phyloP scores from a whole-genome alignment of 306 rosid species.

The Gynostemma pentaphyllum region DNA sequence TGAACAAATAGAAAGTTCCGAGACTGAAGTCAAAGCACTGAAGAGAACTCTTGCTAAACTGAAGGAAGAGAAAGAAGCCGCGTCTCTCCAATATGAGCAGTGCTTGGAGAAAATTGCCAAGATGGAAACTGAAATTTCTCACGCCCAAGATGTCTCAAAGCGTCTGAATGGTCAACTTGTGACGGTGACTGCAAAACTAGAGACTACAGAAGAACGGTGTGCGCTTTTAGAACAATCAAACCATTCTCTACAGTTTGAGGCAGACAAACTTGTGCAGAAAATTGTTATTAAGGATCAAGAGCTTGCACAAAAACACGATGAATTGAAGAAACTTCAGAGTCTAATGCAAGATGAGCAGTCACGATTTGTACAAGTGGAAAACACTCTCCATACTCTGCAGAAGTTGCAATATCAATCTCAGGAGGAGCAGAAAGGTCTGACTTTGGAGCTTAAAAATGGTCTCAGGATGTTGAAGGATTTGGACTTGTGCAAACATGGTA shows the following conservation, averaged over 20 bases:
- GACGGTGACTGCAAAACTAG: slow-evolving; percentile 40
- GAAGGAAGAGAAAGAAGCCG: slow-evolving; percentile 57
- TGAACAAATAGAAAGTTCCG: slow-evolving; percentile 45
- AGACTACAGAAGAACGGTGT: slow-evolving; percentile 46
- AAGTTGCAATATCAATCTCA: slow-evolving; percentile 63
- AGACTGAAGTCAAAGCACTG: slow-evolving; percentile 47
- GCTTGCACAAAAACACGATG: slow-evolving; percentile 57
- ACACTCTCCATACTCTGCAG: slow-evolving; percentile 60
- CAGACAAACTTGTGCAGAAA: slow-evolving; percentile 52
- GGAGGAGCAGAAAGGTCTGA: slow-evolving; percentile 77
- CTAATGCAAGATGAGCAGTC: slow-evolving; percentile 66
- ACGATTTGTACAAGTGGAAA: slow-evolving; percentile 60
- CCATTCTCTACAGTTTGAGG: slow-evolving; percentile 53
- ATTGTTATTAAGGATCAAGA: slow-evolving; percentile 63
- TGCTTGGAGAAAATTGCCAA: slow-evolving; percentile 53
- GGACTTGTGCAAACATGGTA: slow-evolving; percentile 50
- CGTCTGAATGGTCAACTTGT: slow-evolving; percentile 39
- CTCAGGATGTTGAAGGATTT: slow-evolving; percentile 64
- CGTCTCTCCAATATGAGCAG: slow-evolving; percentile 40
- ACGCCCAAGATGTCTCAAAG: slow-evolving; percentile 45
- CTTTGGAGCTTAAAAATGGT: slow-evolving; percentile 72
- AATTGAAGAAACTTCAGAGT: slow-evolving; percentile 61
- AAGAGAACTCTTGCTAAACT: slow-evolving; percentile 33
- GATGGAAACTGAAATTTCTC: slow-evolving; percentile 61
- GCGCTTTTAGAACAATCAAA: slow-evolving; percentile 55